A percentile compares a stretch with the other conserved stretches of the same genome.
Conservation (phyloP, 2,329 filamentous ascomycete genomes). For the Fusarium euwallaceae region DNA sequence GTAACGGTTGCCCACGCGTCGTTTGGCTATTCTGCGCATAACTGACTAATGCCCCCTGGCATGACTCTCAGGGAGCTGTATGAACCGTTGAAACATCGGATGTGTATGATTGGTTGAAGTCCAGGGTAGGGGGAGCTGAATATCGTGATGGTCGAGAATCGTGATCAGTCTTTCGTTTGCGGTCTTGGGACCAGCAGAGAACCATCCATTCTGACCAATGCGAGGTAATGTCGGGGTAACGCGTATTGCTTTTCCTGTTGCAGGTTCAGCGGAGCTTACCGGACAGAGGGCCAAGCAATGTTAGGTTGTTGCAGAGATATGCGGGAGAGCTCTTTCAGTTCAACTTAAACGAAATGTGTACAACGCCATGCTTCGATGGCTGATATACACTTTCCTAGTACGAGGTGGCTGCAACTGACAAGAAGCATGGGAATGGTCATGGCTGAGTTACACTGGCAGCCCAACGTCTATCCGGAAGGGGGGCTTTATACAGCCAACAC, state of each 20-base stretch:
- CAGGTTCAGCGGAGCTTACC: neutral
- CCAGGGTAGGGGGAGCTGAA: neutral
- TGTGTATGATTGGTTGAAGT: neutral
- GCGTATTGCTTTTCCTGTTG: slow-evolving; percentile 1
- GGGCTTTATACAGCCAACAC: neutral
- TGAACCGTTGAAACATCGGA: slow-evolving; percentile 3
- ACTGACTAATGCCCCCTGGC: neutral
- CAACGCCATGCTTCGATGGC: neutral
- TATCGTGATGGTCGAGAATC: neutral
- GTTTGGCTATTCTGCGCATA: neutral
- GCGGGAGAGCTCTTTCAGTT: neutral
- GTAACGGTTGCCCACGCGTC: slow-evolving; percentile 1
- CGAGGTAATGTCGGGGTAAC: neutral
- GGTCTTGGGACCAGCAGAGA: neutral
- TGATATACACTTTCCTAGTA: neutral
- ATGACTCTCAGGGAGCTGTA: neutral
- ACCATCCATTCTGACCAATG: neutral
- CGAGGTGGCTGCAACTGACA: neutral
- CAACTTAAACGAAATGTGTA: neutral
- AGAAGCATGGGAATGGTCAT: neutral
- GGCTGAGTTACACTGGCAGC: neutral
- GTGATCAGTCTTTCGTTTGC: neutral
- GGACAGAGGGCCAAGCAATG: neutral
- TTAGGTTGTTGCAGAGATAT: neutral
- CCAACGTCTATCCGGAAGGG: neutral